These are phyloP conservation scores for Rubus idaeus DNA, from an alignment of 306 rosid species.

Conservation along the genomic window DNA sequence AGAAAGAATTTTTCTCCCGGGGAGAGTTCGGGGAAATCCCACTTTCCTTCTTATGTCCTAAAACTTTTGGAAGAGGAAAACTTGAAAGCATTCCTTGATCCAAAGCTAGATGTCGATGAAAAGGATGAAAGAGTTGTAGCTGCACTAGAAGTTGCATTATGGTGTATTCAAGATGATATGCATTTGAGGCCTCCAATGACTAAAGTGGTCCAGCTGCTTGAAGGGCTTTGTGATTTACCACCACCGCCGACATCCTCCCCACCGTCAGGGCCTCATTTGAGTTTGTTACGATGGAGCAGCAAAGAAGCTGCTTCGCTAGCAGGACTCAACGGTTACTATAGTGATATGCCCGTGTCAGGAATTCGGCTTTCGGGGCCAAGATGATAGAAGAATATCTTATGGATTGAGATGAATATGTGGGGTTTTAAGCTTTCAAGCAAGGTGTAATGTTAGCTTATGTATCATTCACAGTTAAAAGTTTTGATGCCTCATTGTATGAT, in stretches of 20 bases:
- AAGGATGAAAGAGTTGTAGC: constrained; percentile 29
- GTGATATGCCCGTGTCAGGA: constrained; percentile 28
- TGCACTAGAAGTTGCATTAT: constrained; percentile 31
- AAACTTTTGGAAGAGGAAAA: constrained; percentile 52
- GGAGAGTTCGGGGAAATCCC: constrained; percentile 20
- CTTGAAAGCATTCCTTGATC: constrained; percentile 46
- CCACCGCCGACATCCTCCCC: constrained; percentile 3
- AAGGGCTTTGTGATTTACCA: constrained; percentile 24
- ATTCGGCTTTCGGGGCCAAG: constrained; percentile 36
- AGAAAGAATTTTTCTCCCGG: constrained; percentile 25
- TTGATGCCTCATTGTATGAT: neutral
- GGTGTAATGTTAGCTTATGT: neutral
- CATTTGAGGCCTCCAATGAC: constrained; percentile 41
- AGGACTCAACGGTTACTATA: constrained; percentile 7
- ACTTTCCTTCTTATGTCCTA: constrained; percentile 30
- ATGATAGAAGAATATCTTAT: constrained; percentile 12
- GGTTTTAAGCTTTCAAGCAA: neutral
- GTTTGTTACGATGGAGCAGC: constrained; percentile 28
- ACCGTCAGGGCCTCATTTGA: constrained; percentile 7
- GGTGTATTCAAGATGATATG: constrained; percentile 40
- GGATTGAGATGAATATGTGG: neutral
- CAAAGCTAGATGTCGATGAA: constrained; percentile 49
- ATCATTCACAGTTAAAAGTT: neutral
- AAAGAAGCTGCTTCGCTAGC: constrained; percentile 10
- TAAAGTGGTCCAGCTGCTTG: constrained; percentile 44